Evolutionary conservation across 495 filamentous ascomycete genomes (phyloP), one percentile per base, ranked within the genome.

Genomic region (Tuber magnatum): DNA sequence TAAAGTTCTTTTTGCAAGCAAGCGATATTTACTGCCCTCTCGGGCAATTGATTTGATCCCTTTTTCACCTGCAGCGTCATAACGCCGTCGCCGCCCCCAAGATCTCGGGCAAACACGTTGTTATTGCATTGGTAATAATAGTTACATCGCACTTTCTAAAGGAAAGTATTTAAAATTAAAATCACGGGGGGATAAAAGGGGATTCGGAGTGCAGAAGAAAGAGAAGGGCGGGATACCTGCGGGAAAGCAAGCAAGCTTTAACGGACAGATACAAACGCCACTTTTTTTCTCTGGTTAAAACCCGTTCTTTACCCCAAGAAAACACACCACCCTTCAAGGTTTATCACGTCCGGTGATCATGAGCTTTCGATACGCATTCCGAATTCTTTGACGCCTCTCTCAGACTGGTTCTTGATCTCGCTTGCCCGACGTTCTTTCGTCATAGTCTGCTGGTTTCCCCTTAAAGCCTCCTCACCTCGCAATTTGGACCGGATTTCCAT

Each of bases 181-280:
- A 65, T 35, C 32, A 35, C 56, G 35, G 28, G 14, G 28, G 56
- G 5, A 28, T 39, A 71, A 68, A 48, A 70, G 65, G 68, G 9
- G 35, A 46, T 61, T 48, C n/a, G 41, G 70, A 51, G 69, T 35
- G 56, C 56, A 65, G 32, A 65, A 65, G 56, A 35, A 65, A 65
- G 56, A 65, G 56, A 65, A 65, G 35, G 56, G 56, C 56, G 56
- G 35, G 56, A 35, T 65, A 65, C 56, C 56, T 65, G 1, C 28
- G 56, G 56, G 69, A 76, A 75, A 79, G 68, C 44, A 75, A 79
- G 68, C 44, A 56, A 68, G 48, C 51, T 39, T 68, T 75, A 72
- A 71, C 74, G 78, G 75, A 70, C 70, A 72, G 76, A 79, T 78
- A 72, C 65, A 44, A 79, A 75, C 77, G 76, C 72, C 76, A 75